These are phyloP conservation scores for Reticulascus tulasneorum DNA, from an alignment of 2,329 filamentous ascomycete species.

Conservation along the genomic window DNA sequence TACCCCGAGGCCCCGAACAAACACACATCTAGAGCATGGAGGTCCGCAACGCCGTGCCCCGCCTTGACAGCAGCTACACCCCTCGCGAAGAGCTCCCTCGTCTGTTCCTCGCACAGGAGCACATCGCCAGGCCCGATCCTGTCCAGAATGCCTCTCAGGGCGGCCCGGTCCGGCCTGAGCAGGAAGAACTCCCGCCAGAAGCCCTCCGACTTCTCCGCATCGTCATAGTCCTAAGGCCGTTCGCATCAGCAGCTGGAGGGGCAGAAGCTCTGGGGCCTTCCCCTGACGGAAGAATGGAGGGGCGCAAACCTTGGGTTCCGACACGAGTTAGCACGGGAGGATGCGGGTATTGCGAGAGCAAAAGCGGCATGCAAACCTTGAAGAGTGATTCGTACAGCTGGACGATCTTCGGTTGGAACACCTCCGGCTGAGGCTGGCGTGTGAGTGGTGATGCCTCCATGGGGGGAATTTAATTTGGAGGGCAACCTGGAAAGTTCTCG, in stretches of 20 bases:
- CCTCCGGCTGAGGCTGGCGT: constrained; percentile 82
- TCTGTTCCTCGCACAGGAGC: constrained; percentile 71
- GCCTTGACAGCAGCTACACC: constrained; percentile 67
- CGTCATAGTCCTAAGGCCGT: constrained; percentile 53
- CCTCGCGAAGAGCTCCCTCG: constrained; percentile 72
- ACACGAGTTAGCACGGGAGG: constrained; percentile 12
- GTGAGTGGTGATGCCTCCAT: constrained; percentile 94
- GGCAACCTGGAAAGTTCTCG: background rate
- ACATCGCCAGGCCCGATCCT: constrained; percentile 70
- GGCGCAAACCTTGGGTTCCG: background rate
- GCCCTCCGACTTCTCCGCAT: constrained; percentile 71
- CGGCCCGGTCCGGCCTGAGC: constrained; percentile 69
- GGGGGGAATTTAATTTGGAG: too few species aligned
- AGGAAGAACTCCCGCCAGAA: constrained; percentile 98
- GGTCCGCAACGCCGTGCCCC: constrained; percentile 57
- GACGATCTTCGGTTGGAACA: constrained; percentile 92
- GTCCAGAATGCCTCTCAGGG: constrained; percentile 65
- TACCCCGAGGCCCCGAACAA: background rate
- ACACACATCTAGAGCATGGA: constrained; percentile 82
- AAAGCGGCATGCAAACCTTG: constrained; percentile 45
- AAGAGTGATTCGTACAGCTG: constrained; percentile 84
- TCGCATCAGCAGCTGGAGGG: background rate
- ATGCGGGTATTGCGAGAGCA: background rate
- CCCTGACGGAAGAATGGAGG: background rate
- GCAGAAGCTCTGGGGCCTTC: background rate